Percentiles rank a stretch among this genome's conserved stretches.
Evolutionary conservation across 1,284 basidiomycete species (phyloP).

Genomic region (Entoloma clypeatum): DNA sequence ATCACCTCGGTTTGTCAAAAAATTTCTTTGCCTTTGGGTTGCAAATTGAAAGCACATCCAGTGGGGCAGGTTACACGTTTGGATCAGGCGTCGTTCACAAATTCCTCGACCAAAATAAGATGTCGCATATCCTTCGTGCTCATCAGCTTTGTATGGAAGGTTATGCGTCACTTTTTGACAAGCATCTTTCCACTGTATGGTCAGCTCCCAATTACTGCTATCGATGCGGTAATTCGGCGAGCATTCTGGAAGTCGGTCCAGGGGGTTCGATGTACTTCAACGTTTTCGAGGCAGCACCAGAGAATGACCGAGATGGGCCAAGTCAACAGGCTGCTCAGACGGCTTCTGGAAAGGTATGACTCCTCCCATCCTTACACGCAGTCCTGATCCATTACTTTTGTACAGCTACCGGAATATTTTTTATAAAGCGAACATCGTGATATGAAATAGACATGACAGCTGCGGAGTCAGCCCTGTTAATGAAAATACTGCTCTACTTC

Average conservation of each 20-base stretch:
- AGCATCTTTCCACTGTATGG: conserved; percentile 97
- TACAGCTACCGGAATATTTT: conserved; percentile 70
- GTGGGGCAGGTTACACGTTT: conserved; percentile 98
- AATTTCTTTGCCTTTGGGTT: conserved; percentile 16
- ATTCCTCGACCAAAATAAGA: conserved; percentile 90
- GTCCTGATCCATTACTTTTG: conserved; percentile 5
- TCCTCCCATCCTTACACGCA: conserved; percentile 6
- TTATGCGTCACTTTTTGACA: conserved; percentile 91
- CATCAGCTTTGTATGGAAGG: conserved; percentile 99
- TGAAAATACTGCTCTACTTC: conserved; percentile 6
- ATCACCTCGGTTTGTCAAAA: conserved; percentile 76
- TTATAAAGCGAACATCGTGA: conserved; percentile 35
- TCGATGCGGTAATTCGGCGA: conserved; percentile 96
- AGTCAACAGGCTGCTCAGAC: conserved; percentile 68
- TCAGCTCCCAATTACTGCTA: conserved; percentile 98
- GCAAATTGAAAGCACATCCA: conserved; percentile 32
- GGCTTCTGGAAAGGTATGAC: conserved; percentile 61
- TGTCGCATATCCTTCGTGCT: conserved; percentile 96
- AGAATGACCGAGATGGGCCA: conserved; percentile 89
- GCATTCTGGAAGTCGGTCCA: conserved; percentile 94
- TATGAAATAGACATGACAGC: conserved; percentile 15
- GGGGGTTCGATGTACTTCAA: conserved; percentile 92
- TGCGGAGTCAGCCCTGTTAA: conserved; percentile 12
- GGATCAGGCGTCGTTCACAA: conserved; percentile 98
- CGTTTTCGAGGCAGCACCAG: conserved; percentile 97